phyloP scores from a whole-genome alignment of 2,329 filamentous ascomycete species.

The Eurotiales sp. region DNA sequence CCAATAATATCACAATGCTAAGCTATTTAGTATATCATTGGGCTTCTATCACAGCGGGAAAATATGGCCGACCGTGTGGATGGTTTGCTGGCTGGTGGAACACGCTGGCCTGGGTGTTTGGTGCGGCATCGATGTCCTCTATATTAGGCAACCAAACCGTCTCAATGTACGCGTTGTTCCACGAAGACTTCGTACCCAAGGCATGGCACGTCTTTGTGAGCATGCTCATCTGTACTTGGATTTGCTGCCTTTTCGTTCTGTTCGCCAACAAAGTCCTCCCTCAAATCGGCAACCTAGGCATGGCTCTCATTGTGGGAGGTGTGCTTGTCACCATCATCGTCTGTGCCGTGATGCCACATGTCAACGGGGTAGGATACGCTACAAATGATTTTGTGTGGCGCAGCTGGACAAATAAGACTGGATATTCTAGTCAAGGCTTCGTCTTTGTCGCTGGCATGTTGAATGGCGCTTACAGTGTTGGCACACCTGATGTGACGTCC shows the following conservation, averaged over 20 bases:
- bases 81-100: slow-evolving; percentile 47
- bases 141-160: slow-evolving; percentile 59
- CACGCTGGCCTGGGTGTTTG: slow-evolving; percentile 56
- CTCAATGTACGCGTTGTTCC: slow-evolving; percentile 59
- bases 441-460: slow-evolving; percentile 63
- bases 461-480: slow-evolving; percentile 67
- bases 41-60: slow-evolving; percentile 57
- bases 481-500: slow-evolving; percentile 61
- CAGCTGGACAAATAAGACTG: slow-evolving; percentile 49
- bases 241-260: slow-evolving; percentile 50
- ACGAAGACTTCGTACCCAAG: slow-evolving; percentile 50
- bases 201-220: slow-evolving; percentile 60
- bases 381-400: slow-evolving; percentile 54
- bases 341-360: slow-evolving; percentile 51
- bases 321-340: slow-evolving; percentile 54
- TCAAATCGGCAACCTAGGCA: slow-evolving; percentile 53
- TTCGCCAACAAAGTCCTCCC: slow-evolving; percentile 53
- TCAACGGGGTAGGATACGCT: slow-evolving; percentile 41
- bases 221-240: slow-evolving; percentile 55
- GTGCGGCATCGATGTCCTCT: slow-evolving; percentile 55
- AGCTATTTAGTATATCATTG: slow-evolving; percentile 55
- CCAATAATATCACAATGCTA: background rate
- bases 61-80: slow-evolving; percentile 50
- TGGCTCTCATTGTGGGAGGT: slow-evolving; percentile 54
- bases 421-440: slow-evolving; percentile 51